A percentile compares a stretch with the other conserved stretches of the same genome.
phyloP scores from a whole-genome alignment of 805 yeast species.

The Yueomyces sp. region DNA sequence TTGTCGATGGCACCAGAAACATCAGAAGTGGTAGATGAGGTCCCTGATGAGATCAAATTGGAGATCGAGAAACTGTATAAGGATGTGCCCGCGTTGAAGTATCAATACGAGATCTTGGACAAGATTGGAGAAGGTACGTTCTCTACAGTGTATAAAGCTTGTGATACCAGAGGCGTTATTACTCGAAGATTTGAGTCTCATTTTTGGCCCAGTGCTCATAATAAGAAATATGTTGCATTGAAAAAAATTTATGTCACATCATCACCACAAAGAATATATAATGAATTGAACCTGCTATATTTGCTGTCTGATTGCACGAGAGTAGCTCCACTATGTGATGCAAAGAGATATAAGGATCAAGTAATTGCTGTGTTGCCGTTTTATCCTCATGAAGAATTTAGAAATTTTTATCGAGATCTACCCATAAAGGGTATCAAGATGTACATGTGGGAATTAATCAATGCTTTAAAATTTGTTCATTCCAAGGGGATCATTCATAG shows the following conservation, averaged over 20 bases:
- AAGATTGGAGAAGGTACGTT: conserved; percentile 77
- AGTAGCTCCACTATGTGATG: conserved; percentile 85
- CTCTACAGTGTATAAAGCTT: conserved; percentile 57
- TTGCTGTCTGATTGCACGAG: conserved; percentile 52
- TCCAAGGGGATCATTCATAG: conserved; percentile 72
- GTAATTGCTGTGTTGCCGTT: conserved; percentile 87
- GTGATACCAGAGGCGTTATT: conserved; percentile 24
- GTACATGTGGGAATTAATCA: conserved; percentile 68
- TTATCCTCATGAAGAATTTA: conserved; percentile 80
- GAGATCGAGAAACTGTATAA: conserved; percentile 43
- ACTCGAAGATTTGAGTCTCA: conserved; percentile 16
- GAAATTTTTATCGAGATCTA: conserved; percentile 71
- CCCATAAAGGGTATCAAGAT: conserved; percentile 67
- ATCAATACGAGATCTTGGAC: conserved; percentile 27
- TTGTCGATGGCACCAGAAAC: neutral
- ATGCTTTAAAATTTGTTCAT: conserved; percentile 59
- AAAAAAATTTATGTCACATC: conserved; percentile 92
- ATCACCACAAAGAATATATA: conserved; percentile 80
- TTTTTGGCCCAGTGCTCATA: conserved; percentile 19
- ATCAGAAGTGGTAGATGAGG: neutral
- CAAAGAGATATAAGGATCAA: conserved; percentile 78
- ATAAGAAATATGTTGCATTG: conserved; percentile 54
- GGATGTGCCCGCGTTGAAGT: conserved; percentile 38
- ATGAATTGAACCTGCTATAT: conserved; percentile 71
- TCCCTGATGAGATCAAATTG: conserved; percentile 31